Base-by-base conservation (phyloP, 345 rosid genomes). In the Eucalyptus pauciflora region DNA sequence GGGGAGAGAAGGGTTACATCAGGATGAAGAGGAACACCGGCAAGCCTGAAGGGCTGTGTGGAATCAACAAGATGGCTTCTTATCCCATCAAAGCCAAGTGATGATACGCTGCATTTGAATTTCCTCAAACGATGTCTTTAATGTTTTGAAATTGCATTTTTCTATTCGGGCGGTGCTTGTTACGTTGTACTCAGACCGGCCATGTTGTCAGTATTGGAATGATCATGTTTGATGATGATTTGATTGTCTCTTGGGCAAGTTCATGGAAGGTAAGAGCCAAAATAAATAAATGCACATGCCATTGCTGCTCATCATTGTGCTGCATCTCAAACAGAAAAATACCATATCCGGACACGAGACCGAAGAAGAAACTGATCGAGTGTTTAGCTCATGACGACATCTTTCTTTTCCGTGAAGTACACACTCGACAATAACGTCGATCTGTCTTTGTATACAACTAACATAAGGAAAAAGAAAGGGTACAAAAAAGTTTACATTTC, bases 1-100 rank as follows among this genome's bases (percentile, higher is more conserved):
- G 99, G 98, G 99, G 98, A 87, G 98, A 94, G 90, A 94, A 94
- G 83, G 99, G 99, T 22, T 96, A 90, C 91, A 95, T 95, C 45
- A 92, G 97, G 89, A 91, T 96, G 97, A 94, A 93, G 95, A 94
- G 97, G 89, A 96, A 94, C 91, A 93, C 96, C 11, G 97, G 97
- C 14, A 96, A 95, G 89, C 92, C 94, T 10, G 94, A 95, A 87
- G 99, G 99, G 5, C 89, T 94, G 0, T 96, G 98, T 89, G 98
- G 98, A 17, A 94, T 96, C 91, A 95, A 97, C 94, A 95, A 95
- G 91, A 96, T 97, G 97, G 95, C 96, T 86, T 97, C 99, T 27
- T 96, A 94, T 89, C 99, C 97, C 4, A 95, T 91, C 86, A 97
- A 97, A 90, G 90, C 86, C 37, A 91, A 94, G 37, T 94, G 92